phyloP scores from a whole-genome alignment of 768 basidiomycete species.

The Tulasnella calospora region DNA sequence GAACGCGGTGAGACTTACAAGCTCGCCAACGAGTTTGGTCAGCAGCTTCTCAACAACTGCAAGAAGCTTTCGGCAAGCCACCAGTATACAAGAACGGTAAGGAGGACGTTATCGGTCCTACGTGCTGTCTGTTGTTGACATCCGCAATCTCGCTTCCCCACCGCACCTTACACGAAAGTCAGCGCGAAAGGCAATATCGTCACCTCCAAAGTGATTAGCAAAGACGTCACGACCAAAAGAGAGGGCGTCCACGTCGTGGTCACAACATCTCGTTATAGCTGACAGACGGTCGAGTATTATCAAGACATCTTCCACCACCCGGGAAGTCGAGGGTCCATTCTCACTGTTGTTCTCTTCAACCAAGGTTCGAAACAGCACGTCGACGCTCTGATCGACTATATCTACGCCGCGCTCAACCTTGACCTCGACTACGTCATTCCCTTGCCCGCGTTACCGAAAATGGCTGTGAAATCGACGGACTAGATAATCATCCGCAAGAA shows the following conservation, averaged over 20 bases:
- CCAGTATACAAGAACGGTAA: constrained; percentile 93
- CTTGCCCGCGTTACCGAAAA: constrained; percentile 97
- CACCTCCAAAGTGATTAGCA: constrained; percentile 89
- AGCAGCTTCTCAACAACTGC: constrained; percentile 91
- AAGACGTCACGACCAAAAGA: too few relatives aligned
- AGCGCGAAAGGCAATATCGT: constrained; percentile 90
- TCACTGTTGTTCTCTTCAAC: constrained; percentile 98
- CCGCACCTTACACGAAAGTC: constrained; percentile 85
- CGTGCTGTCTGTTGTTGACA: too few relatives aligned
- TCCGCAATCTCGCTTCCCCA: too few relatives aligned
- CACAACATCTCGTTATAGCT: constrained; percentile 96
- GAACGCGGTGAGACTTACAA: constrained; percentile 84
- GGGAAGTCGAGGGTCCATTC: constrained; percentile 91
- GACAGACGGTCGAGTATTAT: constrained; percentile 95
- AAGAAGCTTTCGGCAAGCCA: constrained; percentile 71
- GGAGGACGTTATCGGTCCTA: constrained; percentile 33
- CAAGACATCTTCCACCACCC: constrained; percentile 95
- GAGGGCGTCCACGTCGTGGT: constrained; percentile 96
- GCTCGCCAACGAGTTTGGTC: constrained; percentile 93
- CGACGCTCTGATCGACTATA: constrained; percentile 96
- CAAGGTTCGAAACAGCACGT: constrained; percentile 99
- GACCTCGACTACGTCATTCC: constrained; percentile 98
- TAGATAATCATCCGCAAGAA: too few relatives aligned
- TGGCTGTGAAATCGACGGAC: constrained; percentile 93
- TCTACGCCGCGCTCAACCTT: constrained; percentile 89